Base-by-base conservation (phyloP, 805 yeast species). In the Candida manassasensis region DNA sequence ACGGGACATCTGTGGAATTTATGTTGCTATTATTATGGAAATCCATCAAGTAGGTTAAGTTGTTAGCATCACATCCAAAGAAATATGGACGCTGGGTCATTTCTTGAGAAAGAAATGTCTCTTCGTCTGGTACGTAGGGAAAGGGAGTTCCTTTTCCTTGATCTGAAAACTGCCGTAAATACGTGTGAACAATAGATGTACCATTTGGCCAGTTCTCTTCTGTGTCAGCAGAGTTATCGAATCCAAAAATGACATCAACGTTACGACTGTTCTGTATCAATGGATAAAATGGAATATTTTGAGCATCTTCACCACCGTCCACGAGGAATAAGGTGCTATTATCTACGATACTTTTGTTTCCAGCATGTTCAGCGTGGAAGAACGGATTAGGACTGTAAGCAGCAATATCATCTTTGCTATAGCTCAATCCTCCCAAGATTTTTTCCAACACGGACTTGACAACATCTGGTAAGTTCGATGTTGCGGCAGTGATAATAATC, bases 121-220 rank as follows among this genome's bases (percentile, higher is more conserved):
- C 59, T 18, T 55, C 61, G 53, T 78, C 89, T 9, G 95, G 95
- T 36, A 86, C 89, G 46, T 82, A 75, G 7, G 95, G 95, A 70
- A 83, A 84, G 2, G 81, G 65, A 18, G 84, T 73, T 33, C 76
- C 75, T 43, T 71, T 67, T 19, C 80, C 81, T 45, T 72, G 71
- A 2, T 35, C 27, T 11, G 48, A 41, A 39, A 62, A 63, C 43
- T 64, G 69, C 37, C 70, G 39, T 30, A 56, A 50, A 43, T 45
- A 64, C 5, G 70, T 58, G 12, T 43, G 45, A 10, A 58, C 45
- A 31, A 64, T 37, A 1, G 68, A 54, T 6, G 57, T 43, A 3
- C 71, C 69, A 43, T 59, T 53, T 21, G 71, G 70, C 70, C 70
- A 65, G 21, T 35, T 32, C 16, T 43, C 37, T 13, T 50, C 39